A percentile compares a stretch with the other conserved stretches of the same genome.
These are phyloP conservation scores for Clitocybe nebularis DNA, from an alignment of 1,284 basidiomycete species.

Conservation along the genomic window DNA sequence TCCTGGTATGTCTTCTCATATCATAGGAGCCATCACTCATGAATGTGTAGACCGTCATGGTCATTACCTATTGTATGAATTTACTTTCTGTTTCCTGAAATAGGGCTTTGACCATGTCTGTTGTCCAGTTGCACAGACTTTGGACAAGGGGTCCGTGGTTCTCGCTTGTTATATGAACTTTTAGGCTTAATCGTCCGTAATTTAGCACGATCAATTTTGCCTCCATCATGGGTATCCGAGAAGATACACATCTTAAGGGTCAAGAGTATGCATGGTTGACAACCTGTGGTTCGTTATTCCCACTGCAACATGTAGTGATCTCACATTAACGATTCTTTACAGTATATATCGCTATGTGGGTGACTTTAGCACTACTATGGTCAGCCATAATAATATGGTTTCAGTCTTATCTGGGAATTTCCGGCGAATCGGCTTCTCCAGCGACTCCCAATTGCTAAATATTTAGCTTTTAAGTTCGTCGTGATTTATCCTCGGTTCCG, in stretches of 20 bases:
- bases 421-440: constrained; percentile 47
- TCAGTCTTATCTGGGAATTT: constrained; percentile 44
- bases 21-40: constrained; percentile 1
- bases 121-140: constrained; percentile 37
- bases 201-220: constrained; percentile 48
- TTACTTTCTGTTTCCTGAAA: not conserved
- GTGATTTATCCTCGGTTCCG: not conserved
- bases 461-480: constrained; percentile 40
- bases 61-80: constrained; percentile 45
- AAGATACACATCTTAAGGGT: constrained; percentile 42
- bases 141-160: constrained; percentile 43
- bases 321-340: constrained; percentile 1
- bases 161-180: not conserved
- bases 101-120: constrained; percentile 4
- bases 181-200: not conserved
- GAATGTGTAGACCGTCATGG: constrained; percentile 38
- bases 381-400: constrained; percentile 13
- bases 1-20: constrained; percentile 30
- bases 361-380: no score
- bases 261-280: constrained; percentile 52
- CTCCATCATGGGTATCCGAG: constrained; percentile 51
- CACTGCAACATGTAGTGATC: not conserved
- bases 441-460: constrained; percentile 45
- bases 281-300: constrained; percentile 36
- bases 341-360: constrained; percentile 43